These are phyloP conservation scores for Colletotrichum endophyticum DNA, from an alignment of 2,329 filamentous ascomycete genomes.

Conservation along the genomic window DNA sequence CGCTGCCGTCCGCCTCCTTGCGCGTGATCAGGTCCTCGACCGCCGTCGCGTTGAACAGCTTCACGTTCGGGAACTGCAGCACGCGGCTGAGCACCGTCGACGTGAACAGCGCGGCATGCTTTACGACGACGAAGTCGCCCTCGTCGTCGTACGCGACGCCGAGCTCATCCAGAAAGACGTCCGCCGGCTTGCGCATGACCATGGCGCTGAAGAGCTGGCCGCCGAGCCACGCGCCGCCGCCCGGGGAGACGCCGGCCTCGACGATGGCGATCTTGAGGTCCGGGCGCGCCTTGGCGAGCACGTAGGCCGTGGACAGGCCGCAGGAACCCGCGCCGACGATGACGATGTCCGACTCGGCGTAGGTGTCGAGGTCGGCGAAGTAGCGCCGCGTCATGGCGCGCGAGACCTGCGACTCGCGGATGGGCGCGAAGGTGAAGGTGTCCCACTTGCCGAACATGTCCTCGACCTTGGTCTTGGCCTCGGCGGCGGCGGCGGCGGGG, in stretches of 20 bases:
- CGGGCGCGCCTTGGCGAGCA: conserved; percentile 80
- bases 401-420: conserved; percentile 90
- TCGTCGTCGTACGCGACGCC: conserved; percentile 83
- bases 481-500: conserved; percentile 52
- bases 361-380: conserved; percentile 86
- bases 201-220: conserved; percentile 95
- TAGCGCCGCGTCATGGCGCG: conserved; percentile 94
- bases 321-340: conserved; percentile 92
- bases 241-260: conserved; percentile 85
- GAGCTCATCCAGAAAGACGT: conserved; percentile 81
- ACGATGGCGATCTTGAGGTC: conserved; percentile 92
- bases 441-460: conserved; percentile 73
- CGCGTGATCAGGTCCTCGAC: conserved; percentile 94
- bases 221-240: conserved; percentile 90
- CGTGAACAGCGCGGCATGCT: conserved; percentile 92
- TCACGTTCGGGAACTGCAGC: conserved; percentile 85
- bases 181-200: conserved; percentile 92
- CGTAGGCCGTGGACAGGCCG: conserved; percentile 84
- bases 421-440: conserved; percentile 80
- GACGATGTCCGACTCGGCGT: conserved; percentile 93
- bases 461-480: conserved; percentile 53
- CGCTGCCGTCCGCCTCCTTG: conserved; percentile 50
- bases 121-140: conserved; percentile 87
- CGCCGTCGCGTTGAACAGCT: conserved; percentile 93
- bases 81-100: conserved; percentile 86